phyloP scores from a whole-genome alignment of 176 grass and related monocot species.

The Zoysia japonica region DNA sequence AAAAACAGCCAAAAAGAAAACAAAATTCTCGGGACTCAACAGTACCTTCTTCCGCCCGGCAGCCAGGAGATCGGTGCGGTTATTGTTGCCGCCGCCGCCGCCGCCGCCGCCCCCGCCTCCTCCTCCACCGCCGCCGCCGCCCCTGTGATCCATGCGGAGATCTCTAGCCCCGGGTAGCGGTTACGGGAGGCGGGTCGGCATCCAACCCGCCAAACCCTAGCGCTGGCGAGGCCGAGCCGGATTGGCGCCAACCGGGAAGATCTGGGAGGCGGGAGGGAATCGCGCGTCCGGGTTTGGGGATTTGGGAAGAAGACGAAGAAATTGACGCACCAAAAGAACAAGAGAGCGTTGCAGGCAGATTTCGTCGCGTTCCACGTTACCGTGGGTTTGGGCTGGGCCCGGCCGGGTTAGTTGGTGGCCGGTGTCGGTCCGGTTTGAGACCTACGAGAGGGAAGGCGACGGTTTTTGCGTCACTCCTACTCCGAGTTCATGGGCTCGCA shows the following conservation, averaged over 20 bases:
- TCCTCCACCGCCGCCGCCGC: constrained; percentile 29
- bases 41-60: constrained; percentile 84
- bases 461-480: neutral
- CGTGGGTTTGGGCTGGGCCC: constrained; percentile 14
- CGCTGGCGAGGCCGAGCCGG: neutral
- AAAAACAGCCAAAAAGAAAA: neutral
- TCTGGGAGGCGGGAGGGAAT: constrained; percentile 33
- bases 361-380: constrained; percentile 40
- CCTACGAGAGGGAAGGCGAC: constrained; percentile 15
- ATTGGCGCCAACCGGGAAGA: constrained; percentile 8
- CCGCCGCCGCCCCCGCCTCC: constrained; percentile 31
- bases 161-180: constrained; percentile 28
- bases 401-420: constrained; percentile 17
- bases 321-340: neutral
- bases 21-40: neutral
- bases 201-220: constrained; percentile 40
- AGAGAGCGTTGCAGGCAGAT: constrained; percentile 1
- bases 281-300: constrained; percentile 43
- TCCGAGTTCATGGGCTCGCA: neutral
- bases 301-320: neutral
- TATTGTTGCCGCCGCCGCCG: constrained; percentile 41
- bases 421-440: constrained; percentile 42
- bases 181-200: constrained; percentile 47
- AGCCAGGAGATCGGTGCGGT: constrained; percentile 77
- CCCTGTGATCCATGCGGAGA: constrained; percentile 63